Evolutionary conservation across 352 stramenopile genomes (phyloP).

Genomic region (Phytophthora macrochlamydospora): DNA sequence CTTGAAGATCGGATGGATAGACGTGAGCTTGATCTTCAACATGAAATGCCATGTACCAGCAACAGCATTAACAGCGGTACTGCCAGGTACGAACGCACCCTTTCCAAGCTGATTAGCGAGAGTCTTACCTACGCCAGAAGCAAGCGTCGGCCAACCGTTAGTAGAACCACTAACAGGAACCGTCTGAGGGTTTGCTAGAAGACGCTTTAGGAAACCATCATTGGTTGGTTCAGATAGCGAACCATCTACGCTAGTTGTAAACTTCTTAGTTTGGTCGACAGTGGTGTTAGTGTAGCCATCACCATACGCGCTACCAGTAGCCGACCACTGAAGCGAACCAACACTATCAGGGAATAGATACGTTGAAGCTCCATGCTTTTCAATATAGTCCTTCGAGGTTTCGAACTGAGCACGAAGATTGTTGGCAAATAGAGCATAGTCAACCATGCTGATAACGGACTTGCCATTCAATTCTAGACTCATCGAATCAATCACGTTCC

Average conservation of each 20-base stretch:
- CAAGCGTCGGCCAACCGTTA: neutral
- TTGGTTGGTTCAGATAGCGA: neutral
- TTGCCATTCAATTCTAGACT: slow-evolving; percentile 12
- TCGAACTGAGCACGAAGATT: slow-evolving; percentile 12
- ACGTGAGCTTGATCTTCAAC: slow-evolving; percentile 6
- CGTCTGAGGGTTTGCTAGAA: slow-evolving; percentile 12
- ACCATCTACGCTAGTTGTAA: slow-evolving; percentile 1
- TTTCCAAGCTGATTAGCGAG: slow-evolving; percentile 7
- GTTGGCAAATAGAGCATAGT: slow-evolving; percentile 14
- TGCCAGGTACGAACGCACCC: slow-evolving; percentile 11
- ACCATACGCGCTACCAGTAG: neutral
- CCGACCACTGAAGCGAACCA: neutral
- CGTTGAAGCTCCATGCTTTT: slow-evolving; percentile 10
- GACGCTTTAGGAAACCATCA: slow-evolving; percentile 9
- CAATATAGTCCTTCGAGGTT: slow-evolving; percentile 10
- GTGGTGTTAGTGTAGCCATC: slow-evolving; percentile 15
- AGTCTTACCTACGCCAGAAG: neutral
- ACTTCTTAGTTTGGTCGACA: neutral
- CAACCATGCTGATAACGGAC: slow-evolving; percentile 4
- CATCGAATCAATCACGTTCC: slow-evolving; percentile 17
- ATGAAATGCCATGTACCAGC: slow-evolving; percentile 15
- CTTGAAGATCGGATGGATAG: slow-evolving; percentile 5
- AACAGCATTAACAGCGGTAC: slow-evolving; percentile 1
- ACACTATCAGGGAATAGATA: slow-evolving; percentile 15
- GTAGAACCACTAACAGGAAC: slow-evolving; percentile 2